A percentile compares a stretch with the other conserved stretches of the same genome.
Conservation (phyloP, 768 basidiomycete genomes). For the Termitomyces sp. region DNA sequence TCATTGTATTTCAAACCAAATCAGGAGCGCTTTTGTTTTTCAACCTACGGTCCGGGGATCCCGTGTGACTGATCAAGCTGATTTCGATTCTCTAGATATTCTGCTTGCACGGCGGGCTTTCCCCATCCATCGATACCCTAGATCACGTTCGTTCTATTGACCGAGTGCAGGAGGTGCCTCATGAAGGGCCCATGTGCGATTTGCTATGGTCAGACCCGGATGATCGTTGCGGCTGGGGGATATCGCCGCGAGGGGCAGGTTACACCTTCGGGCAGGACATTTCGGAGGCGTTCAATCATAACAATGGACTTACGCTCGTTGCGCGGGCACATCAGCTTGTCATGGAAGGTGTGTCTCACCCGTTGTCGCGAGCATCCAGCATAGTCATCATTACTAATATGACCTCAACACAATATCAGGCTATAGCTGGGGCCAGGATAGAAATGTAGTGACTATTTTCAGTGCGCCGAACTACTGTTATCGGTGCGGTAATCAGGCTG, state of each 20-base stretch:
- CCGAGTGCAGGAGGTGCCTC: constrained; percentile 98
- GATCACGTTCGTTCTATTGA: constrained; percentile 99
- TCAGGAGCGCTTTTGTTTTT: constrained; percentile 9
- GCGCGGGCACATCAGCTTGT: constrained; percentile 93
- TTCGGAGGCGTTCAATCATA: constrained; percentile 98
- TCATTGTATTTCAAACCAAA: constrained; percentile 14
- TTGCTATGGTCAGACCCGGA: constrained; percentile 99
- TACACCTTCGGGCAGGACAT: constrained; percentile 99
- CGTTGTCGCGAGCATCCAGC: neutral
- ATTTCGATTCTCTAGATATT: constrained; percentile 70
- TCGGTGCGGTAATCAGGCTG: constrained; percentile 98
- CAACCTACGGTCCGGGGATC: constrained; percentile 8
- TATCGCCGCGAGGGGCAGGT: constrained; percentile 96
- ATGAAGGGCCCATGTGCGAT: constrained; percentile 99
- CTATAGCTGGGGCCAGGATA: constrained; percentile 98
- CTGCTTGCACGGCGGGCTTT: constrained; percentile 96
- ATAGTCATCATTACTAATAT: constrained; percentile 3
- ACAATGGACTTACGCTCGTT: constrained; percentile 95
- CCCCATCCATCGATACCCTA: constrained; percentile 98
- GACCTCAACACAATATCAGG: constrained; percentile 37
- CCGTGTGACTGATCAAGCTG: constrained; percentile 21
- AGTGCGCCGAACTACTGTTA: constrained; percentile 99
- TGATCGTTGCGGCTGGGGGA: constrained; percentile 99
- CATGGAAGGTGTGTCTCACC: constrained; percentile 79
- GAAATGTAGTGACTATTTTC: constrained; percentile 99